Percentiles rank a stretch among this genome's conserved stretches.
These are phyloP conservation scores for Wickerhamiella infanticola DNA, from an alignment of 1,139 yeast species.

Conservation along the genomic window DNA sequence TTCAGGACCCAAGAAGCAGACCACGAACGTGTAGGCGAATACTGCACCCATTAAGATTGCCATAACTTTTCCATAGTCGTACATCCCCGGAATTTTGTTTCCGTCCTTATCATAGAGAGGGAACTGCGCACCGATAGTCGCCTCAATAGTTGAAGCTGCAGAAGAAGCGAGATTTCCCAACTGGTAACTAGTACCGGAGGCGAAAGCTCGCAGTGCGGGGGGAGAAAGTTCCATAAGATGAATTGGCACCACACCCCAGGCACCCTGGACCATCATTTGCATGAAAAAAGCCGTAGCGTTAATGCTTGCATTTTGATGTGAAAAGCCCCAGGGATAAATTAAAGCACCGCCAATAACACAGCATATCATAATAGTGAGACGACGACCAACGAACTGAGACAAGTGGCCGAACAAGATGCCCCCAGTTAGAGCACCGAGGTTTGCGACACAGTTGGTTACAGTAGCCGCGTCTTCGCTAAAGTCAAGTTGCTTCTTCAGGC, in stretches of 20 bases:
- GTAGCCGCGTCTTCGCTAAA: slow-evolving; percentile 40
- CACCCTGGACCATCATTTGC: slow-evolving; percentile 74
- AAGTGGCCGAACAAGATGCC: slow-evolving; percentile 48
- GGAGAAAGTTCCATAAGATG: slow-evolving; percentile 66
- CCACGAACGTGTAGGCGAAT: slow-evolving; percentile 42
- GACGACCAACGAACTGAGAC: slow-evolving; percentile 45
- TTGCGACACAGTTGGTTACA: slow-evolving; percentile 54
- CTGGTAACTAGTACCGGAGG: slow-evolving; percentile 64
- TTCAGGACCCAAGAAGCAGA: slow-evolving; percentile 63
- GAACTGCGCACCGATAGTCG: slow-evolving; percentile 55
- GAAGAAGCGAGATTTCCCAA: slow-evolving; percentile 73
- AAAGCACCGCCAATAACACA: slow-evolving; percentile 54
- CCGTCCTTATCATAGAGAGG: slow-evolving; percentile 29
- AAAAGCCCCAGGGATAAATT: slow-evolving; percentile 61
- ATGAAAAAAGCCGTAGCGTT: slow-evolving; percentile 68
- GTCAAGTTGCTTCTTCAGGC: slow-evolving; percentile 38
- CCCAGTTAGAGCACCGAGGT: slow-evolving; percentile 53
- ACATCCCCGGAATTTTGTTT: slow-evolving; percentile 19
- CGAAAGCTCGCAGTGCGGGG: slow-evolving; percentile 59
- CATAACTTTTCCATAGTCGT: slow-evolving; percentile 55
- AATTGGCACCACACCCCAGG: slow-evolving; percentile 77
- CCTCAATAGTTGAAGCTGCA: slow-evolving; percentile 71
- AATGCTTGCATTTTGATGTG: slow-evolving; percentile 33
- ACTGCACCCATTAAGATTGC: slow-evolving; percentile 73
- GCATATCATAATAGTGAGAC: slow-evolving; percentile 41